phyloP scores from a whole-genome alignment of 2,329 filamentous ascomycete genomes.

The Sporothrix phasma region DNA sequence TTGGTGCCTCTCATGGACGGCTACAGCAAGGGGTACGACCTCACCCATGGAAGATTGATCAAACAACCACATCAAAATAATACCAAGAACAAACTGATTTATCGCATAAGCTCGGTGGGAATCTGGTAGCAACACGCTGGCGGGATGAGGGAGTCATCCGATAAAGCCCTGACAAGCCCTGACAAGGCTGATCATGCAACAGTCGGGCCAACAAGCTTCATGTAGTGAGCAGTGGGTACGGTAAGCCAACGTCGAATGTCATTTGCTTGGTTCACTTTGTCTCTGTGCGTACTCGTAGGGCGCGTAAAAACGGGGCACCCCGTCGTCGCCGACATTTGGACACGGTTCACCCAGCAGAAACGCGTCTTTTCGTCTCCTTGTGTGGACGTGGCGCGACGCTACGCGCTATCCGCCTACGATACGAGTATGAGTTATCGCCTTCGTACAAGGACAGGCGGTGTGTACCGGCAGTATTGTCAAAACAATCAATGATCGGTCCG shows the following conservation, averaged over 20 bases:
- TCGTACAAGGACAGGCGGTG: slow-evolving; percentile 2
- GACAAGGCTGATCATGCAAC: no score
- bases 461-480: neutral
- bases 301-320: neutral
- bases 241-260: no score
- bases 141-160: no score
- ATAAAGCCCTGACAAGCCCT: no score
- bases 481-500: neutral
- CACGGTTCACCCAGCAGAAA: neutral
- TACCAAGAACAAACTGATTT: neutral
- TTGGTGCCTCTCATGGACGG: neutral
- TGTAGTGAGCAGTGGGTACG: no score
- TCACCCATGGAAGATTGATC: neutral
- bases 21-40: neutral
- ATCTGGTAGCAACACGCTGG: no score
- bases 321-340: neutral
- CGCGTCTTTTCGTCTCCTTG: neutral
- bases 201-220: no score
- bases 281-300: neutral
- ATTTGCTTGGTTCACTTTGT: neutral
- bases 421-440: neutral
- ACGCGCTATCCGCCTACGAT: no score
- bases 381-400: neutral
- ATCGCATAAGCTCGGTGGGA: no score
- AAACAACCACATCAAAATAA: neutral